Conservation (phyloP, 2,329 filamentous ascomycete species). For the Apiospora sp. region DNA sequence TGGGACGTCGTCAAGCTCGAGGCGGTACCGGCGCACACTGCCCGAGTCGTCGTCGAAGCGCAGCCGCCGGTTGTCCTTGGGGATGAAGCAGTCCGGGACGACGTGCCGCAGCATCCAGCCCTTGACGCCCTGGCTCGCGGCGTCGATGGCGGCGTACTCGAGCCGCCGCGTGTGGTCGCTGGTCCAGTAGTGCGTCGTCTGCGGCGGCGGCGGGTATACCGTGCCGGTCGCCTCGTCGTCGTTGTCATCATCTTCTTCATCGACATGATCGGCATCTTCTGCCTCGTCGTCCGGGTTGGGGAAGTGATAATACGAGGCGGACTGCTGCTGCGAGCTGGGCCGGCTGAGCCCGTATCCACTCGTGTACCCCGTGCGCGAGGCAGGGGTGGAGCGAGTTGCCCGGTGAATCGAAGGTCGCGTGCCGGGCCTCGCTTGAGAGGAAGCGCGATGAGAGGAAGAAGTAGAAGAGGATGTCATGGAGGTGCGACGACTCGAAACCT, state of each 20-base stretch:
- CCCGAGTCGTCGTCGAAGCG: slow-evolving; percentile 69
- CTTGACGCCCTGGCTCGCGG: slow-evolving; percentile 64
- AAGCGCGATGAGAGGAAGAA: slow-evolving; percentile 32
- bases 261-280: slow-evolving; percentile 27
- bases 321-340: slow-evolving; percentile 35
- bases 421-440: slow-evolving; percentile 39
- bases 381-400: slow-evolving; percentile 47
- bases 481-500: slow-evolving; percentile 38
- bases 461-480: slow-evolving; percentile 42
- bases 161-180: slow-evolving; percentile 68
- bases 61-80: slow-evolving; percentile 56
- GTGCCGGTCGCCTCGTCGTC: slow-evolving; percentile 30
- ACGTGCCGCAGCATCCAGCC: slow-evolving; percentile 67
- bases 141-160: slow-evolving; percentile 73
- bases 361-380: slow-evolving; percentile 25
- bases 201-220: slow-evolving; percentile 55
- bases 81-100: slow-evolving; percentile 68
- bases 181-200: slow-evolving; percentile 73
- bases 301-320: slow-evolving; percentile 58
- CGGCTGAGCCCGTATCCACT: slow-evolving; percentile 26
- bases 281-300: slow-evolving; percentile 50
- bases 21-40: slow-evolving; percentile 68
- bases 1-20: slow-evolving; percentile 61
- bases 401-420: slow-evolving; percentile 53
- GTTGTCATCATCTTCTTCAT: slow-evolving; percentile 1